Evolutionary conservation across 2,329 filamentous ascomycete species (phyloP), one percentile per base, ranked within the genome.

Genomic region (Phaeosphaeria sp.): DNA sequence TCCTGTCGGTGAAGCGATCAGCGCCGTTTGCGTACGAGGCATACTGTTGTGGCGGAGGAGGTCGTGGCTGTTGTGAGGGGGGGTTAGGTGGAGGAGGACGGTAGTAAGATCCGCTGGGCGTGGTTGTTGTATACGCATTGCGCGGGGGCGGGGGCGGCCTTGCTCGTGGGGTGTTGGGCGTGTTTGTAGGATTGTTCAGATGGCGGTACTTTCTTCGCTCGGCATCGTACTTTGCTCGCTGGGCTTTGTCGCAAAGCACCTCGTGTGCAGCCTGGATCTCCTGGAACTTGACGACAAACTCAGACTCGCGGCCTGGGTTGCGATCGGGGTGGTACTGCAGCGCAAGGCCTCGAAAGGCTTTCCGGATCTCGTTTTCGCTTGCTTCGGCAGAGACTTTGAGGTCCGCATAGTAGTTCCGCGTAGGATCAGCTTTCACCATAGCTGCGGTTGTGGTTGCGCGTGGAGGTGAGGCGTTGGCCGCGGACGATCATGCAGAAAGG

Each of bases 271-370:
- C 87, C 77, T 96, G 91, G 49, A 97, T 96, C 50, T 89, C 86
- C 75, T 96, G 91, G 71, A 97, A 97, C 71, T 91, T 90, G 30
- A 89, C 83, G 64, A 91, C 91, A 72, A 90, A 90, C 71, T 94
- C 91, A 56, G 86, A 79, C 78, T 96, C 92, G 71, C 86, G 87
- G 51, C 93, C 93, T 11, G 90, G 91, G 72, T 97, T 96, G 58
- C 93, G 89, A 75, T 97, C 93, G 7, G 93, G 93, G 72, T 97
- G 93, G 71, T 90, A 96, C 76, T 91, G 90, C 47, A 96, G 82
- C 48, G 92, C 92, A 71, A 96, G 85, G 77, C 92, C 93, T 66
- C 90, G 87, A 77, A 93, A 97, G 70, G 93, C 90, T 77, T 90
- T 95, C 80, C 92, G 94, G 73, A 96, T 88, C 42, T 95, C 91